Evolutionary conservation across 73 alveolate genomes (phyloP).

Genomic region (Paramecium sonneborni): DNA sequence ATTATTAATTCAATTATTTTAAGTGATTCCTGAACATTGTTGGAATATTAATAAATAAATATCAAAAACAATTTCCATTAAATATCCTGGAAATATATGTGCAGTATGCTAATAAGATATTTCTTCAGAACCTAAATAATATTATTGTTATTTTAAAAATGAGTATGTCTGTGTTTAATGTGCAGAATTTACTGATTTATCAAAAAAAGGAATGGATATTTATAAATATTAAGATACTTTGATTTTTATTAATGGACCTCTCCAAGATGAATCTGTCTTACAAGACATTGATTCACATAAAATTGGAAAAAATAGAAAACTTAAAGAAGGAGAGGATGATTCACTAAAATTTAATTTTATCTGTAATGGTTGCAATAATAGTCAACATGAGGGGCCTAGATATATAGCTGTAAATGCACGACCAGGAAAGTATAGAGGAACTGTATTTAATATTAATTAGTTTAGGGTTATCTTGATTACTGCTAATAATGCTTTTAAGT

Average conservation of each 20-base stretch:
- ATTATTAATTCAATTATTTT: background rate
- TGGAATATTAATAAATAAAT: background rate
- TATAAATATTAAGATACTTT: conserved; percentile 17
- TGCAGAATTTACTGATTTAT: background rate
- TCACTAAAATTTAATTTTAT: background rate
- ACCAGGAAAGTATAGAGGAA: background rate
- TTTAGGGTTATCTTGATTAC: conserved; percentile 22
- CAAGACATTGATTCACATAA: background rate
- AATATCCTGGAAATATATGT: background rate
- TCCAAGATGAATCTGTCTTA: background rate
- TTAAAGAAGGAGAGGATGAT: background rate
- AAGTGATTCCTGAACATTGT: background rate
- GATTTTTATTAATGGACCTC: conserved; percentile 2
- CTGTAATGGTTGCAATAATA: background rate
- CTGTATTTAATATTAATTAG: background rate
- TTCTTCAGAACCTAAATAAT: background rate
- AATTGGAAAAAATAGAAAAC: conserved; percentile 1
- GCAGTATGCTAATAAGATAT: background rate
- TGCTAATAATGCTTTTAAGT: background rate
- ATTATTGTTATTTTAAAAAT: background rate
- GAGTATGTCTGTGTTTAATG: background rate
- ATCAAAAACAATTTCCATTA: background rate
- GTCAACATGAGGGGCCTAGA: background rate
- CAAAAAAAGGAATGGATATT: background rate
- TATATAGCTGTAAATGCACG: background rate